Evolutionary conservation across 2,329 filamentous ascomycete genomes (phyloP).

Genomic region (Alternaria sp.): DNA sequence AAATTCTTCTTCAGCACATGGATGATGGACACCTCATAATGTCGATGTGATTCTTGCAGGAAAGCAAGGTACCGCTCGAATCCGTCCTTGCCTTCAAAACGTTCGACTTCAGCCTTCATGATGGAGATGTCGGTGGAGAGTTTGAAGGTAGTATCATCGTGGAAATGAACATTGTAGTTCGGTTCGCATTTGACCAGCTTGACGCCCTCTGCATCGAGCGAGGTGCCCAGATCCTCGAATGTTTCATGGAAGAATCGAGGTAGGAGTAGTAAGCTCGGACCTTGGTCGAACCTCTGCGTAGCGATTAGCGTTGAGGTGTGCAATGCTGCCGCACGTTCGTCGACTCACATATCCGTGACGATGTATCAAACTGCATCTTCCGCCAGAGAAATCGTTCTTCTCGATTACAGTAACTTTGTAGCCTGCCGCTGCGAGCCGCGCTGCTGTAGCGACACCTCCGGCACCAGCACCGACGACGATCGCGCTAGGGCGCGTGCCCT

Average conservation of each 20-base stretch:
- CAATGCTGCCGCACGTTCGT: neutral
- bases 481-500: conserved; percentile 29
- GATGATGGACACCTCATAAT: conserved; percentile 71
- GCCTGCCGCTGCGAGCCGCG: conserved; percentile 73
- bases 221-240: conserved; percentile 72
- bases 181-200: conserved; percentile 74
- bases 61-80: conserved; percentile 73
- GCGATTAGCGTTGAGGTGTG: neutral
- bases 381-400: conserved; percentile 76
- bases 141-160: conserved; percentile 68
- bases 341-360: conserved; percentile 61
- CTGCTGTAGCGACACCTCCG: conserved; percentile 74
- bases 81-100: conserved; percentile 74
- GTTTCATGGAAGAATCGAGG: conserved; percentile 73
- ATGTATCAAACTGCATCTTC: conserved; percentile 71
- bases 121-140: conserved; percentile 71
- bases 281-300: conserved; percentile 72
- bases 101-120: conserved; percentile 75
- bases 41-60: conserved; percentile 69
- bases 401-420: conserved; percentile 78
- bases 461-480: conserved; percentile 67
- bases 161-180: conserved; percentile 78
- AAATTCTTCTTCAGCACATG: conserved; percentile 75
- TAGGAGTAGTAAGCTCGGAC: conserved; percentile 74
- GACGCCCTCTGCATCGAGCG: conserved; percentile 69